These are phyloP conservation scores for Aureobasidium sp. DNA, from an alignment of 2,329 filamentous ascomycete genomes.

Conservation along the genomic window DNA sequence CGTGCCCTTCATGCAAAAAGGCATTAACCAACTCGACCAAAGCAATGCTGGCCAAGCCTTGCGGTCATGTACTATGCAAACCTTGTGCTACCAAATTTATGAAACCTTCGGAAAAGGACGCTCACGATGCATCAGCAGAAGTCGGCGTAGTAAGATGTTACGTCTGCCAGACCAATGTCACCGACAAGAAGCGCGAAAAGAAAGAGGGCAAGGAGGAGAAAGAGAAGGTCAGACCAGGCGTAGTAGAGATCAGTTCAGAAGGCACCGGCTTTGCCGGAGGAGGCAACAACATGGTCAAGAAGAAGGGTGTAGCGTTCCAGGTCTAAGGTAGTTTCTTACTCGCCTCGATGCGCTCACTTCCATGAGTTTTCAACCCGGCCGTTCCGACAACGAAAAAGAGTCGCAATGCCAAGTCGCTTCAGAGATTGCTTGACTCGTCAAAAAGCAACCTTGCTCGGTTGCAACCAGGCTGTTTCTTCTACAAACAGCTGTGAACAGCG, in stretches of 20 bases:
- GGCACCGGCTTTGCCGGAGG: conserved; percentile 88
- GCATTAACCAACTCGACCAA: conserved; percentile 71
- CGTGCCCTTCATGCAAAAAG: conserved; percentile 84
- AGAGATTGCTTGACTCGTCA: not conserved
- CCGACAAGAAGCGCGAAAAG: conserved; percentile 28
- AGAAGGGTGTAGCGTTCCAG: conserved; percentile 71
- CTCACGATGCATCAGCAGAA: conserved; percentile 50
- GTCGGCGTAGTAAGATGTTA: conserved; percentile 60
- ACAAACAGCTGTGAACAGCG: not conserved
- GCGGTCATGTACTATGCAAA: conserved; percentile 85
- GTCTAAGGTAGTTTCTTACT: conserved; percentile 42
- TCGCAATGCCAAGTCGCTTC: conserved; percentile 2
- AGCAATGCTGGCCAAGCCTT: conserved; percentile 75
- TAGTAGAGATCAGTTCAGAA: conserved; percentile 74
- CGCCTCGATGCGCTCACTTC: not conserved
- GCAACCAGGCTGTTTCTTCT: not conserved
- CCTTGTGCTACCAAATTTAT: conserved; percentile 80
- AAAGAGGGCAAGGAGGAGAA: conserved; percentile 36
- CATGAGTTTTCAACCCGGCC: not conserved
- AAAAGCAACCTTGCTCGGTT: not conserved
- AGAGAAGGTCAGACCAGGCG: conserved; percentile 56
- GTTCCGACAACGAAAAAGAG: not conserved
- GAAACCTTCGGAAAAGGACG: conserved; percentile 46
- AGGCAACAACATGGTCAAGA: conserved; percentile 76
- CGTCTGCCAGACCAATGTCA: conserved; percentile 77